Evolutionary conservation across 2,329 filamentous ascomycete genomes (phyloP), one percentile per base, ranked within the genome.

Genomic region (Apiospora malaysiana): DNA sequence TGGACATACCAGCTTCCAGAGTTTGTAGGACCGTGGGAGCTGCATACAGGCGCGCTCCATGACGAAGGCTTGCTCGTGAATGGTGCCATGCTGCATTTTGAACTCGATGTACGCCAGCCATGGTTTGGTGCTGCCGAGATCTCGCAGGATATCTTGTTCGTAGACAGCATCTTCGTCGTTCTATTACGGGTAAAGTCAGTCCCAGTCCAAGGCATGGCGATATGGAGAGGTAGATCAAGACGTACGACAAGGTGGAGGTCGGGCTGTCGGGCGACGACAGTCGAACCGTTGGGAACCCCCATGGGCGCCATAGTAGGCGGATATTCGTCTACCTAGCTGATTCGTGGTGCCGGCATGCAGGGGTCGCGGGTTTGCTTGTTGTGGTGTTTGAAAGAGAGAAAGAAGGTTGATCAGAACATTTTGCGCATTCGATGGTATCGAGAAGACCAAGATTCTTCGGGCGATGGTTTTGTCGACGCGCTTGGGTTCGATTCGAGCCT

Each of bases 41-140:
- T 97, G 93, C 74, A 89, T 87, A 82, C 95, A 98, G 71, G 96
- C 95, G 78, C 96, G 90, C 83, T 98, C 96, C 84, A 98, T 92
- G 47, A 94, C 88, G 75, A 89, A 91, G 10, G 94, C 93, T 83
- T 97, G 95, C 83, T 98, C 95, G 69, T 94, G 90, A 59, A 93
- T 79, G 63, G 89, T 93, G 76, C 95, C 95, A 87, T 97, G 93
- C 76, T 94, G 93, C 76, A 90, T 85, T 83, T 99, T 99, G 87
- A 93, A 95, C 75, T 94, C 91, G 80, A 95, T 93, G 82, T 98
- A 99, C 75, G 94, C 91, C 71, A 99, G 88, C 96, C 96, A 99
- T 78, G 96, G 95, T 83, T 95, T 97, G 75, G 95, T 90, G 81
- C 91, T 96, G 77, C 92, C 92, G 10, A 91, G 90, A 78, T 97